phyloP scores from a whole-genome alignment of 768 basidiomycete genomes.

The Leucocoprinus sp. region DNA sequence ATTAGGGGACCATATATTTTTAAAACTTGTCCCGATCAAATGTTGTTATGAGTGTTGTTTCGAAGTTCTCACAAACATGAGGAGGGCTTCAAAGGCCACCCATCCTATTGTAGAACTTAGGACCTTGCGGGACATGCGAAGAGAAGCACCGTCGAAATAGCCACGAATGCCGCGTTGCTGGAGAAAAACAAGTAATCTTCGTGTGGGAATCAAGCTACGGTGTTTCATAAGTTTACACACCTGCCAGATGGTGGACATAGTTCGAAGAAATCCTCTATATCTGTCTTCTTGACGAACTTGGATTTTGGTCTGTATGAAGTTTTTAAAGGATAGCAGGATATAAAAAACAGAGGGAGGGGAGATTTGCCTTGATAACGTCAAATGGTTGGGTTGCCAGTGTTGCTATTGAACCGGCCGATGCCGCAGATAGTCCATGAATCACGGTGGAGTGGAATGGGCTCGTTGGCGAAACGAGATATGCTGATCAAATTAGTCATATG shows the following conservation, averaged over 20 bases:
- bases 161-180: slow-evolving; percentile 77
- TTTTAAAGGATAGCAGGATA: not conserved
- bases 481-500: slow-evolving; percentile 18
- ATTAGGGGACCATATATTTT: no score
- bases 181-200: not conserved
- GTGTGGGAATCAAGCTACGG: not conserved
- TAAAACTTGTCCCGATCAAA: no score
- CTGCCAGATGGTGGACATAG: slow-evolving; percentile 57
- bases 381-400: slow-evolving; percentile 88
- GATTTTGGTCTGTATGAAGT: slow-evolving; percentile 63
- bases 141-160: slow-evolving; percentile 79
- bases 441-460: slow-evolving; percentile 38
- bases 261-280: slow-evolving; percentile 66
- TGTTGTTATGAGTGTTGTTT: slow-evolving; percentile 3
- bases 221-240: slow-evolving; percentile 31
- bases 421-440: slow-evolving; percentile 61
- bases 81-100: slow-evolving; percentile 79
- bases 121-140: slow-evolving; percentile 81
- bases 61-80: slow-evolving; percentile 40
- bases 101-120: slow-evolving; percentile 86
- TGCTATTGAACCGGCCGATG: slow-evolving; percentile 75
- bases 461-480: slow-evolving; percentile 32
- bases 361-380: slow-evolving; percentile 79
- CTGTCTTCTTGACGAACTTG: slow-evolving; percentile 77
- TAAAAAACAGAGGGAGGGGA: not conserved